Evolutionary conservation across 2,329 filamentous ascomycete genomes (phyloP), one percentile per base, ranked within the genome.

Genomic region (Hypoxylon sp.): DNA sequence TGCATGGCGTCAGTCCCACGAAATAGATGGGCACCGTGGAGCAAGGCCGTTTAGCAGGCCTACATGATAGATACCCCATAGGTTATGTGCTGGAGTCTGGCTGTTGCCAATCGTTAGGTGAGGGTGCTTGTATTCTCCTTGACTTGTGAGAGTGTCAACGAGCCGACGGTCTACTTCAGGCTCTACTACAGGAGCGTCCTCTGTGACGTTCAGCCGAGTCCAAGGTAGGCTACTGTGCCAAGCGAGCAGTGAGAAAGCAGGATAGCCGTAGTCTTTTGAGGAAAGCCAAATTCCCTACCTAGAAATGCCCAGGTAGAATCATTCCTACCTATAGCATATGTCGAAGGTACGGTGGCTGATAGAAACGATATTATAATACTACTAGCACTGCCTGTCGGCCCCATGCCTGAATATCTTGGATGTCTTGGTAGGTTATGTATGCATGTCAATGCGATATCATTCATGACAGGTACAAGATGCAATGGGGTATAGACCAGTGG

Each of bases 41-140:
- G 37, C 41, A 29, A 31, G 26, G 9, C 11, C 17, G n/a, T n/a
- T 26, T 13, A 11, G 15, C 21, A n/a, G 11, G 20, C 35, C 35
- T 42, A 15, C 17, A 29, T 55, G 31, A 17, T 27, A 43, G 35
- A 50, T 55, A 55, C 50, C 56, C 40, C 41, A 37, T 40, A 35
- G 50, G 20, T 35, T 15, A 29, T 35, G 10, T 37, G 29, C 23
- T 48, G 15, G 38, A 13, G 23, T 41, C 47, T 24, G 17, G 24
- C 48, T 47, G 33, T 29, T 24, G 21, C 42, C 55, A 11, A 27
- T 47, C 41, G 41, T 29, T 58, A 17, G 38, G 33, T 35, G 2
- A 23, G n/a, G 2, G 13, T 15, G 11, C 21, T 47, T 15, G 27
- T 37, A 33, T 20, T 35, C 48, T 18, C 27, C 40, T 41, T 5